These are phyloP conservation scores for Pterocarpus macrocarpus DNA, from an alignment of 306 rosid species.

Conservation along the genomic window DNA sequence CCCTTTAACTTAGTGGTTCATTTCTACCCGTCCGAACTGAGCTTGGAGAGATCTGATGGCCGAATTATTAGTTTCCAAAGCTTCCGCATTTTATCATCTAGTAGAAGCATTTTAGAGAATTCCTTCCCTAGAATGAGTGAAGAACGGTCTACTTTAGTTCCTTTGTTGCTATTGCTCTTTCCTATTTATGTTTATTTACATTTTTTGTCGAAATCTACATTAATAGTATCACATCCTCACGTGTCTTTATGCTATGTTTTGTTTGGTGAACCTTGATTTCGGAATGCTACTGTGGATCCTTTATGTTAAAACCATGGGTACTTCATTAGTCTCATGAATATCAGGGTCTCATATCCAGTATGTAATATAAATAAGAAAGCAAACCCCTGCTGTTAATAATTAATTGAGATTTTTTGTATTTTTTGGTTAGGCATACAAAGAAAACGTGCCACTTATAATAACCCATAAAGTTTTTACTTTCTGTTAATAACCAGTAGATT, in stretches of 20 bases:
- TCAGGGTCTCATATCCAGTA: background rate
- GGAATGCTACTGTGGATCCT: conserved; percentile 11
- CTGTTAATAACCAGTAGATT: background rate
- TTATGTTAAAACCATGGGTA: background rate
- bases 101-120: background rate
- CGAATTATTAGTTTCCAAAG: conserved; percentile 36
- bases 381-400: conserved; percentile 12
- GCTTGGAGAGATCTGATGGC: conserved; percentile 46
- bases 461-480: conserved; percentile 1
- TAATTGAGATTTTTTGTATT: background rate
- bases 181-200: background rate
- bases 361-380: conserved; percentile 20
- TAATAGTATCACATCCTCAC: background rate
- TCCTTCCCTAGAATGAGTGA: conserved; percentile 15
- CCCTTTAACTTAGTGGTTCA: background rate
- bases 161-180: conserved; percentile 1
- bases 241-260: conserved; percentile 29
- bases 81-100: conserved; percentile 17
- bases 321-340: background rate
- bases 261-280: conserved; percentile 35
- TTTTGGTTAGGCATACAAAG: background rate
- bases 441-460: background rate
- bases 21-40: conserved; percentile 15
- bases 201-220: conserved; percentile 23
- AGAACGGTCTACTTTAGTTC: conserved; percentile 14